These are phyloP conservation scores for Prunella vulgaris DNA, from an alignment of 257 asterid species.

Conservation along the genomic window DNA sequence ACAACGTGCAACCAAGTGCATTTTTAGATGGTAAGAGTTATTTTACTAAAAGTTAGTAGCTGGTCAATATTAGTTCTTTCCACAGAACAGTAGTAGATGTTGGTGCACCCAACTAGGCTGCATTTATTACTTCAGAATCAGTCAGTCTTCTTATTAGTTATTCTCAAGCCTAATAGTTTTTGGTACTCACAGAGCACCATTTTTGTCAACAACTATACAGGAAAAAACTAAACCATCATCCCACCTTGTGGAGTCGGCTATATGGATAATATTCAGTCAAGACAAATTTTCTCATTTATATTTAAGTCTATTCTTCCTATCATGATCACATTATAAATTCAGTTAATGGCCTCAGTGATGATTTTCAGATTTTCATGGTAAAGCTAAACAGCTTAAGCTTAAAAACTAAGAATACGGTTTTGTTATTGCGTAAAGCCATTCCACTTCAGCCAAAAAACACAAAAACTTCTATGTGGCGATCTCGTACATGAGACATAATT, in stretches of 20 bases:
- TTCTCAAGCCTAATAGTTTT: background rate
- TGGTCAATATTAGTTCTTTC: too few relatives aligned
- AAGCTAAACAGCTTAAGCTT: too few relatives aligned
- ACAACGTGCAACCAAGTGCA: too few relatives aligned
- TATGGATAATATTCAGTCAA: background rate
- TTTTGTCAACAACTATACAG: background rate
- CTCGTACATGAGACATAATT: too few relatives aligned
- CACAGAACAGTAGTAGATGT: too few relatives aligned
- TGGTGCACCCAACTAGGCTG: background rate
- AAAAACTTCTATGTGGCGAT: too few relatives aligned
- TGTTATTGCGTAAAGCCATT: background rate
- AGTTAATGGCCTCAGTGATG: background rate
- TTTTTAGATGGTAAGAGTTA: too few relatives aligned
- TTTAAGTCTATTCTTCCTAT: background rate
- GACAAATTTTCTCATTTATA: background rate
- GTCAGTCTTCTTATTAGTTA: background rate
- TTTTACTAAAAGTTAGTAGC: too few relatives aligned
- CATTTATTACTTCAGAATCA: background rate
- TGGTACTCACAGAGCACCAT: background rate
- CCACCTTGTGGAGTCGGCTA: background rate
- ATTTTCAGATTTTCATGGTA: slow-evolving; percentile 7
- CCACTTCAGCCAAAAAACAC: background rate
- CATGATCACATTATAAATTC: background rate
- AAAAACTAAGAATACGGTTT: background rate
- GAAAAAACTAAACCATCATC: background rate